Percentiles rank a stretch among this genome's conserved stretches.
phyloP scores from a whole-genome alignment of 2,329 filamentous ascomycete species.

The Pseudogymnoascus sp. region DNA sequence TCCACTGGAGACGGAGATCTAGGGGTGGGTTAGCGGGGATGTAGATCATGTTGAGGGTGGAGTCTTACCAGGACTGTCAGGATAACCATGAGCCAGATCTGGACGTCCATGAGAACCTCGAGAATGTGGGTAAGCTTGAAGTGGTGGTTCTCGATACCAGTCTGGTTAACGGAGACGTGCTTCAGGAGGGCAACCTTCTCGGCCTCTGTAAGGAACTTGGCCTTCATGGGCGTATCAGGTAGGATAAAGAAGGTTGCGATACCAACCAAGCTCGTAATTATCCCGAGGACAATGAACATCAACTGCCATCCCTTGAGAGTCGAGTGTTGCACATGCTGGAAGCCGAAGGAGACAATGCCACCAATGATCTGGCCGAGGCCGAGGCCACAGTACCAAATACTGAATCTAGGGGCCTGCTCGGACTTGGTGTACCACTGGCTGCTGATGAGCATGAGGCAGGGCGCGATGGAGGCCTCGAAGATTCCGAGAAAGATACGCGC shows the following conservation, averaged over 20 bases:
- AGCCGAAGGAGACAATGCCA: conserved; percentile 43
- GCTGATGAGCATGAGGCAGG: conserved; percentile 53
- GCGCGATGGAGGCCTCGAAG: conserved; percentile 53
- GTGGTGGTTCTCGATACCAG: conserved; percentile 42
- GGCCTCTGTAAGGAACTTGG: conserved; percentile 31
- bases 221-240: conserved; percentile 42
- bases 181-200: conserved; percentile 41
- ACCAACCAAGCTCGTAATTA: conserved; percentile 39
- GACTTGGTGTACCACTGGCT: conserved; percentile 51
- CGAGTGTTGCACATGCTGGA: conserved; percentile 40
- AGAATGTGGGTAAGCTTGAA: conserved; percentile 42
- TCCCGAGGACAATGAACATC: conserved; percentile 44
- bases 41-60: not conserved
- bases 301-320: conserved; percentile 38
- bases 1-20: conserved; percentile 44
- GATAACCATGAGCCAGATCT: conserved; percentile 43
- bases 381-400: conserved; percentile 53
- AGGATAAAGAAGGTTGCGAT: conserved; percentile 35
- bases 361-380: conserved; percentile 49
- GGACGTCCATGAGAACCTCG: conserved; percentile 43
- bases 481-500: conserved; percentile 52
- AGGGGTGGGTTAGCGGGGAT: conserved; percentile 19
- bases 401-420: conserved; percentile 52
- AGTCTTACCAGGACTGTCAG: conserved; percentile 41
- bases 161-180: conserved; percentile 48